Percentiles rank a stretch among this genome's conserved stretches.
These are phyloP conservation scores for Phaeotremella skinneri DNA, from an alignment of 768 basidiomycete genomes.

Conservation along the genomic window DNA sequence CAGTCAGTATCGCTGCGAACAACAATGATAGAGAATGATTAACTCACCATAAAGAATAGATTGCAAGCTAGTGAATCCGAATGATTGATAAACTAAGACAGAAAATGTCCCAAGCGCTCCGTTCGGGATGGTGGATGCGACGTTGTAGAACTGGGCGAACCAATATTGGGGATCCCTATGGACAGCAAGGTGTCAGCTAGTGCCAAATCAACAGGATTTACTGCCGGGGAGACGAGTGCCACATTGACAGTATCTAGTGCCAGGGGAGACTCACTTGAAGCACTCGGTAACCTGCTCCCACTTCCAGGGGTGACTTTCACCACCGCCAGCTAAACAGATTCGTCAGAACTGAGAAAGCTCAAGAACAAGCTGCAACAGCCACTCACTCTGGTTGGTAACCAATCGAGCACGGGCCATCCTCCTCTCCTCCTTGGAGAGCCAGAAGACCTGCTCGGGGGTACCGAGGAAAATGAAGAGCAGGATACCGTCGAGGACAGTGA, in stretches of 20 bases:
- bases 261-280: slow-evolving; percentile 14
- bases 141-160: slow-evolving; percentile 20
- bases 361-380: slow-evolving; percentile 5
- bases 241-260: slow-evolving; percentile 11
- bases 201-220: neutral
- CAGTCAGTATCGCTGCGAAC: no score
- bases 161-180: slow-evolving; percentile 8
- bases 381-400: slow-evolving; percentile 21
- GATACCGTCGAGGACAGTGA: slow-evolving; percentile 29
- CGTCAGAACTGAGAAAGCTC: neutral
- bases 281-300: slow-evolving; percentile 32
- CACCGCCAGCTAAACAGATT: slow-evolving; percentile 17
- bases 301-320: slow-evolving; percentile 20
- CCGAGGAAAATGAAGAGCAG: slow-evolving; percentile 34
- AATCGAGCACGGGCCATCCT: slow-evolving; percentile 29
- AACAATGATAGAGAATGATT: no score
- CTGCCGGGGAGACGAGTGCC: neutral
- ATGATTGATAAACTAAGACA: slow-evolving; percentile 22
- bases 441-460: slow-evolving; percentile 34
- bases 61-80: slow-evolving; percentile 28
- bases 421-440: slow-evolving; percentile 32
- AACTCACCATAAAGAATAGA: slow-evolving; percentile 22
- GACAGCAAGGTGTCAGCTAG: neutral
- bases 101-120: slow-evolving; percentile 21
- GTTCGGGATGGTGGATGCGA: slow-evolving; percentile 32